Base-by-base conservation (phyloP, 495 filamentous ascomycete genomes). In the Opeltia flavorubescens region DNA sequence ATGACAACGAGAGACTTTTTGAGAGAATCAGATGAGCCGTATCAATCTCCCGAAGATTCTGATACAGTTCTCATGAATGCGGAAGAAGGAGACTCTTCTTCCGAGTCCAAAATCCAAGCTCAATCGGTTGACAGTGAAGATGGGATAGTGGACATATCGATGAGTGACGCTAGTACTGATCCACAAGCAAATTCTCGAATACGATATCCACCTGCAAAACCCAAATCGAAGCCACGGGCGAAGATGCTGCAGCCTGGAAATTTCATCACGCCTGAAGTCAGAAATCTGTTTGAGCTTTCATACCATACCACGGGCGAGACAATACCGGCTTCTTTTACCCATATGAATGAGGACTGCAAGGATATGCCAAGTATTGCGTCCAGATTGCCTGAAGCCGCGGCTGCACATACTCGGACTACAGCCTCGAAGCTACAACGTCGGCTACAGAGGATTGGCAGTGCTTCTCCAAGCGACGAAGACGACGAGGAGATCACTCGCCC, bases 61-160 rank as follows among this genome's bases (percentile, higher is more conserved):
- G 86, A 93, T 53, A 72, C 81, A 12, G 73, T 88, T 24, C 67
- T 85, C 5, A 79, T 78, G 41, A 80, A 74, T 23, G 73, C 78
- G 28, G 87, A 87, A 18, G 86, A 91, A 59, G 77, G 72, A 1
- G 75, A 83, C 48, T 84, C 76, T 12, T 70, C 78, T 2, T 76
- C 71, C 13, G 84, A 83, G 50, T 72, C 76, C 5, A 80, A 78
- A 52, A 69, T 94, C 40, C 72, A 83, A 51, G 80, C 83, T 18
- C 68, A 67, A 0, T 94, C 87, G 6, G 77, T 94, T 9, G 81
- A 88, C 51, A 86, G 85, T 4, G 89, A 95, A 60, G 88, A 95
- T 51, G 86, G 84, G 42, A 77, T 94, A 51, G 86, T 96, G 3
- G 83, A 95, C 58, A 79, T 98, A 20, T 84, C 83, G 1, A 89